Conservation (phyloP, 2,329 filamentous ascomycete genomes). For the Exophiala spinifera region DNA sequence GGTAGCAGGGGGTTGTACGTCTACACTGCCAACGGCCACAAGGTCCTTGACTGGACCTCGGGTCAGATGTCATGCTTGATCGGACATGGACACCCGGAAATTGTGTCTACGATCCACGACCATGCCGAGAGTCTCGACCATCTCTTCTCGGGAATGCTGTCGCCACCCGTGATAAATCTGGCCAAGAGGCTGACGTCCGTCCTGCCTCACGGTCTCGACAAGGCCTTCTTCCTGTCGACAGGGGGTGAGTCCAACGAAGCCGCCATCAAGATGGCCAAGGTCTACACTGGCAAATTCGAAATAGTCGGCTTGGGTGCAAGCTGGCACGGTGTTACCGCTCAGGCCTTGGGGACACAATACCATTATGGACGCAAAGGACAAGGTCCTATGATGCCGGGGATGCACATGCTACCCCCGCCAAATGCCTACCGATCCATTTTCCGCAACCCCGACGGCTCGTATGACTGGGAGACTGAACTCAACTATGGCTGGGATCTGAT, state of each 20-base stretch:
- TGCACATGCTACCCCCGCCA: conserved; percentile 57
- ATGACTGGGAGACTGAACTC: conserved; percentile 65
- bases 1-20: conserved; percentile 47
- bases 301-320: conserved; percentile 59
- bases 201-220: conserved; percentile 51
- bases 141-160: conserved; percentile 59
- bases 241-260: conserved; percentile 60
- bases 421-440: conserved; percentile 63
- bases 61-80: conserved; percentile 61
- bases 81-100: conserved; percentile 58
- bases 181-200: conserved; percentile 50
- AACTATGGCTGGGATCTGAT: conserved; percentile 61
- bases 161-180: conserved; percentile 55
- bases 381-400: conserved; percentile 53
- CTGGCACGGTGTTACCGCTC: conserved; percentile 61
- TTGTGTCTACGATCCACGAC: conserved; percentile 52
- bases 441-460: conserved; percentile 55
- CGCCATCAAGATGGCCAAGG: conserved; percentile 63
- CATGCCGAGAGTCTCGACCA: conserved; percentile 56
- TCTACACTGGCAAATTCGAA: conserved; percentile 63
- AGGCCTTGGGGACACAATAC: conserved; percentile 53
- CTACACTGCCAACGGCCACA: conserved; percentile 43
- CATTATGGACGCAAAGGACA: conserved; percentile 50
- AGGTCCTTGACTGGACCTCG: conserved; percentile 58
- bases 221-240: conserved; percentile 58